Evolutionary conservation across 768 basidiomycete genomes (phyloP).

Genomic region (Symmetrospora coprosmae): DNA sequence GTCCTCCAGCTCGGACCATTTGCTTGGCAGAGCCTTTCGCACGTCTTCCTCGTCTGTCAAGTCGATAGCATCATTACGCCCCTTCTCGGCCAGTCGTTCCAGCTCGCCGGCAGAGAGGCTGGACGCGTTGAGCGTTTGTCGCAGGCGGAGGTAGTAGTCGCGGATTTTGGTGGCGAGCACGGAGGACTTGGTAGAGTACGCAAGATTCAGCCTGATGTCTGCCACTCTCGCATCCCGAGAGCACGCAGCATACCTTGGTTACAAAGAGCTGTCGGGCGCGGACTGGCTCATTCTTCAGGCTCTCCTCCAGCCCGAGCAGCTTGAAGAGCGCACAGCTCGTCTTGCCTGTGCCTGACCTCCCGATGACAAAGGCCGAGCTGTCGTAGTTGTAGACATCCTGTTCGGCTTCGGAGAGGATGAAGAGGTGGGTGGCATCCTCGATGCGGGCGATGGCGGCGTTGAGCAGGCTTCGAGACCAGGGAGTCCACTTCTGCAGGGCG

Average conservation of each 20-base stretch:
- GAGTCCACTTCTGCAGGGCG: conserved; percentile 16
- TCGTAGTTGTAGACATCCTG: conserved; percentile 22
- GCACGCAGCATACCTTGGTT: conserved; percentile 2
- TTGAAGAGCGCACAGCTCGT: conserved; percentile 20
- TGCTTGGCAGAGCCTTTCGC: background rate
- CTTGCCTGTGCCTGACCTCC: conserved; percentile 15
- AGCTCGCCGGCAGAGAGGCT: background rate
- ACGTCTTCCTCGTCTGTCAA: background rate
- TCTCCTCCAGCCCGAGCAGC: conserved; percentile 20
- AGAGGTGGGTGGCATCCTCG: background rate
- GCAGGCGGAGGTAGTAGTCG: conserved; percentile 20
- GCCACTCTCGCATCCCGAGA: background rate
- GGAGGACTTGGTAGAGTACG: background rate
- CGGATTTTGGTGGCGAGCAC: conserved; percentile 10
- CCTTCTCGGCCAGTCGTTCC: background rate
- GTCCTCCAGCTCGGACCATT: conserved; percentile 15
- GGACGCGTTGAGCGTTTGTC: background rate
- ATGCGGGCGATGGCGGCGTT: background rate
- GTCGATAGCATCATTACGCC: background rate
- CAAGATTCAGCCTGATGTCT: background rate
- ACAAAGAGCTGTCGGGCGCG: conserved; percentile 6
- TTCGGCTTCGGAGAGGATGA: background rate
- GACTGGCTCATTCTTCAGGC: background rate
- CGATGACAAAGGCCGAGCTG: conserved; percentile 8
- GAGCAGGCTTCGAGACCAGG: background rate